Base-by-base conservation (phyloP, 2,329 filamentous ascomycete species). In the Cladosporium sp. region DNA sequence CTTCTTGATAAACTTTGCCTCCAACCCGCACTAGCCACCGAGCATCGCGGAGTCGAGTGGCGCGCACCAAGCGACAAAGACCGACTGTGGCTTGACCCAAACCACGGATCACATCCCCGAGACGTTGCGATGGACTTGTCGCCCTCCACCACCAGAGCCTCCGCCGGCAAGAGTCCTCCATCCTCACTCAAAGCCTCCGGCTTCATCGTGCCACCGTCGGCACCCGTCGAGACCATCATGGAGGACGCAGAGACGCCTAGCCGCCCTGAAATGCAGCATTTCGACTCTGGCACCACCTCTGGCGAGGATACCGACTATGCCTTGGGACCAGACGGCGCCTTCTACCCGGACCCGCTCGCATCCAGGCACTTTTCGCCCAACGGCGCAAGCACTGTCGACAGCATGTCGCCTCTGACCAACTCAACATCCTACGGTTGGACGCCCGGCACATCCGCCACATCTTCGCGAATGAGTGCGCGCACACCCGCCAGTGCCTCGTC, bases 221-320 rank as follows among this genome's bases (percentile, higher is more conserved):
- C 61, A 7, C 61, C 61, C 23, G 49, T 64, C 35, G 63, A 65
- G 52, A 68, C 72, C 66, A 76, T 74, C 69, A 77, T 77, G 74
- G 74, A 76, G 74, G 74, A 76, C 55, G 59, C 65, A 49, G 71
- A 73, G 23, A 62, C 63, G 29, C 72, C 73, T 46, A 64, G 67
- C 31, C 71, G 74, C 16, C 75, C 75, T 11, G 72, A 71, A 31
- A 62, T 77, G 59, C 67, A 71, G 61, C 73, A 72, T 29, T 73
- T 74, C 69, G 73, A 53, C 50, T 71, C 70, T 18, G 73, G 72
- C 53, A 76, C 74, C 57, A 71, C 70, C 33, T 73, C 70, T 29
- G 73, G 71, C 61, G 71, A 70, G 11, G 68, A 67, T 23, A 71
- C 70, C 29, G 70, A 71, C 10, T 71, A 72, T 55, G 65, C 56